Evolutionary conservation across 176 grass and related monocot species (phyloP), one percentile per base, ranked within the genome.

Genomic region (Zea mays): DNA sequence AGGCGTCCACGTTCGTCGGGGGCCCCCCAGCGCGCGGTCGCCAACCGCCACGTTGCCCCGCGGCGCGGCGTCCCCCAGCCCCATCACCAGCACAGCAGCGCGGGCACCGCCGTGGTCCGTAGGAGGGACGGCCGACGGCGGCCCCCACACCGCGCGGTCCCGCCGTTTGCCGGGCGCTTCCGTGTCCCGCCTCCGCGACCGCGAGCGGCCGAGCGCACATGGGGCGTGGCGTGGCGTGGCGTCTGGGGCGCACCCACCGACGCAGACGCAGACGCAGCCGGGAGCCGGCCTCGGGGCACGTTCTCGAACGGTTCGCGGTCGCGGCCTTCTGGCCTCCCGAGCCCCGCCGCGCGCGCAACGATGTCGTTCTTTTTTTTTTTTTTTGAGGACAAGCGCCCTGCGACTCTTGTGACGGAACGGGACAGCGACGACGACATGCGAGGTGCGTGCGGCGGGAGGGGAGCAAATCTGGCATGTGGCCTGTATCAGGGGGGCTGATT

Each of bases 1-100:
- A 49, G 27, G 74, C 48, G 55, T 15, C 62, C 73, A 84, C 81
- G 81, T 77, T 27, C 27, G 27, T 27, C 27, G 27, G 27, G 27
- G 1, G n/a, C n/a, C 81, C 62, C 19, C 57, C 8, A 33, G 9
- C 8, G 2, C 0, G 16, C 55, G n/a, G 71, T 67, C 81, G 52
- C 73, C 82, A 77, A 84, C 73, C 55, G 54, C 65, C 81, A 17
- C 81, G 40, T 68, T 74, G 71, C 9, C 38, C 45, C 14, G n/a
- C 21, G 10, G 58, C 14, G n/a, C 21, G 10, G 58, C 20, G 56
- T 10, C 51, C 52, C 52, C 52, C 17, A 9, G 54, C 54, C 16
- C 52, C 17, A 9, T 17, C 54, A 19, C 54, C 8, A n/a, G 54
- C 54, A 57, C 0, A 0, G 17, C 17, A 10, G 5, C 1, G 40